Conservation (phyloP, 2,329 filamentous ascomycete genomes). For the Esteya vermicola region DNA sequence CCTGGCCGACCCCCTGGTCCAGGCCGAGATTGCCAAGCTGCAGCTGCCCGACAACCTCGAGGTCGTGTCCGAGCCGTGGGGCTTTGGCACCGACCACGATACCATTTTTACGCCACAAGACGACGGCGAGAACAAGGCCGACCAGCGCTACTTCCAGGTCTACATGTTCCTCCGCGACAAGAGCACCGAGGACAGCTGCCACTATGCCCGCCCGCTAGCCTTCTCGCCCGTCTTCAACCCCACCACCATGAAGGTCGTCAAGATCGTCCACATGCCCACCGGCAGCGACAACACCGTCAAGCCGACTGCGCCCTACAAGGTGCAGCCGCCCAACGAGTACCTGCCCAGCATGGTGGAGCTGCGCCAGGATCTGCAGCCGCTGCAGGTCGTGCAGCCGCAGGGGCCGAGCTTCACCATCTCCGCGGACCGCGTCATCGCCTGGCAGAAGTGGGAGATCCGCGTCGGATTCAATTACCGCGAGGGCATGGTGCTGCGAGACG, state of each 20-base stretch:
- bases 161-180: conserved; percentile 54
- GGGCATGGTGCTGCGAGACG: conserved; percentile 79
- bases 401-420: conserved; percentile 19
- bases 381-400: conserved; percentile 18
- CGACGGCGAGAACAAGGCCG: conserved; percentile 1
- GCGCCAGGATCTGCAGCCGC: conserved; percentile 37
- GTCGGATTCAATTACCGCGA: conserved; percentile 92
- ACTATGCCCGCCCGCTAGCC: conserved; percentile 38
- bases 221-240: conserved; percentile 42
- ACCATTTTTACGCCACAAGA: no score
- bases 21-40: conserved; percentile 46
- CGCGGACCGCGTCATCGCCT: conserved; percentile 25
- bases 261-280: conserved; percentile 28
- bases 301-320: conserved; percentile 16
- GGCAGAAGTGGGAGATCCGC: conserved; percentile 65
- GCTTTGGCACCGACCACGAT: conserved; percentile 39
- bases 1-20: conserved; percentile 38
- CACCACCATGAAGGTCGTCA: conserved; percentile 25
- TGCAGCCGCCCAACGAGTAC: conserved; percentile 19
- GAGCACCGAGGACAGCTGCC: conserved; percentile 48
- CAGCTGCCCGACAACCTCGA: conserved; percentile 44
- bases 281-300: conserved; percentile 39
- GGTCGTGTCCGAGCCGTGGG: conserved; percentile 48
- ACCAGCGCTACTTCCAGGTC: conserved; percentile 17
- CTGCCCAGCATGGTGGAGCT: conserved; percentile 18